Percentiles rank a stretch among this genome's conserved stretches.
Evolutionary conservation across 352 stramenopile genomes (phyloP).

Genomic region (Globisporangium sylvaticum): DNA sequence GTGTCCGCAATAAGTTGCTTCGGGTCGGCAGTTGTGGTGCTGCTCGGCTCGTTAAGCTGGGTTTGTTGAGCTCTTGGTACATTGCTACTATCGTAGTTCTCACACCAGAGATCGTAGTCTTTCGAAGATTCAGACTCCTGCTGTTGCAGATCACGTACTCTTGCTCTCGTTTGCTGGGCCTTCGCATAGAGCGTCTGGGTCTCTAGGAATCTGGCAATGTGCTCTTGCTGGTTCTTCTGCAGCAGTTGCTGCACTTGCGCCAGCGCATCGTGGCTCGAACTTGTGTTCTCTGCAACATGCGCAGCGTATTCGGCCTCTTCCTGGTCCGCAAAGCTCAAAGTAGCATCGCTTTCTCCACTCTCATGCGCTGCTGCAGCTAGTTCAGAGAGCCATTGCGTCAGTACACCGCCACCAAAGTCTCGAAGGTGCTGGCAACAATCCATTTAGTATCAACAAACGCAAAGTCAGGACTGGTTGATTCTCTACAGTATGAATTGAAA

Average conservation of each 20-base stretch:
- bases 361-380: conserved; percentile 4
- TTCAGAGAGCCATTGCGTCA: conserved; percentile 26
- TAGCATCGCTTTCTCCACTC: not conserved
- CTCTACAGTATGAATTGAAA: not conserved
- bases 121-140: not conserved
- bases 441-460: not conserved
- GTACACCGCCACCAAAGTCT: conserved; percentile 19
- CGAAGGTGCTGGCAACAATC: conserved; percentile 29
- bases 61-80: not conserved
- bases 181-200: conserved; percentile 30
- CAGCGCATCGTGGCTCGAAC: conserved; percentile 33
- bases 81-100: not conserved
- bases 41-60: not conserved
- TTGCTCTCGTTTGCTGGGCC: conserved; percentile 16
- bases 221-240: conserved; percentile 31
- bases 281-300: conserved; percentile 30
- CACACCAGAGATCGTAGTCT: conserved; percentile 19
- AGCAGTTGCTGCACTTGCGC: conserved; percentile 37
- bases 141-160: conserved; percentile 1
- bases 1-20: conserved; percentile 15
- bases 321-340: conserved; percentile 8
- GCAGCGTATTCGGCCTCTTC: conserved; percentile 34
- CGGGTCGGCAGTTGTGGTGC: not conserved
- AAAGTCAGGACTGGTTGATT: not conserved
- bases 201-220: conserved; percentile 35